Base-by-base conservation (phyloP, 371 early-diverging fungal species). In the Mucor mucedo region DNA sequence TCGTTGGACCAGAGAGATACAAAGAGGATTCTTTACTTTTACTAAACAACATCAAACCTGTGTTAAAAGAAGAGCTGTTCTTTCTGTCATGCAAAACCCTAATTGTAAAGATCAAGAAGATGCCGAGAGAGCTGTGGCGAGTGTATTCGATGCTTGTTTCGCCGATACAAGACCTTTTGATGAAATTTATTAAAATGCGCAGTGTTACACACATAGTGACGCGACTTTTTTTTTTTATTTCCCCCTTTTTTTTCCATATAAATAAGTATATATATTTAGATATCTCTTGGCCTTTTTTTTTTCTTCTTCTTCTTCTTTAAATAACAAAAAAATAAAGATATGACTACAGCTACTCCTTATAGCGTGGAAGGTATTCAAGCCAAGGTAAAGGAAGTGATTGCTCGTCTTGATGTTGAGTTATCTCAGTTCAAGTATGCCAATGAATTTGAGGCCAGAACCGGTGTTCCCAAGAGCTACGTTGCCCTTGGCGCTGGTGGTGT, bases 101-200 rank as follows among this genome's bases (percentile, higher is more conserved):
- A 71, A 70, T 11, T 96, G 95, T 70, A 80, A 87, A 54, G 84
- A 84, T 7, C 78, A 82, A 29, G 88, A 87, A 32, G 90, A 89
- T 10, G 98, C 97, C 0, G 94, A 95, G 70, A 86, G 90, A 41
- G 94, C 93, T 1, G 95, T 97, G 16, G 82, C 88, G 42, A 87
- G 89, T 55, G 96, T 96, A 9, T 97, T 94, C 80, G 87, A 91
- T 11, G 89, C 88, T 53, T 97, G 98, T 75, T 96, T 95, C 73
- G 88, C 85, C 2, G 97, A 97, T 65, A 95, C 96, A 5, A 87
- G 91, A 38, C 98, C 98, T 0, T 96, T 95, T 76, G 95, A 95
- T 69, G 97, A 97, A 73, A 93, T 96, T 33, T 93, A 93, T 65
- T 91, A 82, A 67, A 55, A 11, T 27, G 32, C n/a, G 32, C 32